Evolutionary conservation across 75 land plant species (phyloP).

Genomic region (Selaginella moellendorffii): DNA sequence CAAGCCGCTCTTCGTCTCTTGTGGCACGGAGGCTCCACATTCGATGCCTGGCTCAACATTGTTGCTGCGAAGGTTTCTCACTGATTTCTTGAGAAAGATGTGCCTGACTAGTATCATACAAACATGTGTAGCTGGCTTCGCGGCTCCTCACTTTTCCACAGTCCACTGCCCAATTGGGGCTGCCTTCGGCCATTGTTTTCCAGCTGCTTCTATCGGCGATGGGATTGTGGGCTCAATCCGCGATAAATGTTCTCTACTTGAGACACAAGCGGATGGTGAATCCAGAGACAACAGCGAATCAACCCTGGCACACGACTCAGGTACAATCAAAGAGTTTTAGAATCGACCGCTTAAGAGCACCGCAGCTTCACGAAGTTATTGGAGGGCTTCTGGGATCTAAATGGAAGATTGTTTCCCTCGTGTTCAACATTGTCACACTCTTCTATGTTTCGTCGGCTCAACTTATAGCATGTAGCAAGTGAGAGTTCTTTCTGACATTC

Average conservation of each 20-base stretch:
- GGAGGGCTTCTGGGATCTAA: slow-evolving; percentile 26
- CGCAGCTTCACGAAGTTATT: slow-evolving; percentile 44
- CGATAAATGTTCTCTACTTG: slow-evolving; percentile 29
- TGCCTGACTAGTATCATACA: neutral
- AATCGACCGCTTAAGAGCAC: neutral
- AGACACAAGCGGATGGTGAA: slow-evolving; percentile 16
- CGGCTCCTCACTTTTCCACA: slow-evolving; percentile 38
- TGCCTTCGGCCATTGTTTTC: slow-evolving; percentile 24
- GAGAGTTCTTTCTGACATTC: too few species aligned
- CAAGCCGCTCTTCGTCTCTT: neutral
- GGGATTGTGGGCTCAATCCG: slow-evolving; percentile 42
- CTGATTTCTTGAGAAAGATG: neutral
- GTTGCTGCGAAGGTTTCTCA: neutral
- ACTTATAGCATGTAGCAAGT: slow-evolving; percentile 56
- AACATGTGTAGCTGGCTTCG: slow-evolving; percentile 22
- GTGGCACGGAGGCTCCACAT: slow-evolving; percentile 6
- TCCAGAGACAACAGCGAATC: slow-evolving; percentile 14
- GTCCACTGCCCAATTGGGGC: slow-evolving; percentile 41
- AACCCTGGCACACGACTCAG: slow-evolving; percentile 20
- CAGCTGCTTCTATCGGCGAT: slow-evolving; percentile 33
- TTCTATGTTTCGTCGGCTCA: slow-evolving; percentile 37
- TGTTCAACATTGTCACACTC: slow-evolving; percentile 38
- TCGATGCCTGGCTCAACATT: neutral
- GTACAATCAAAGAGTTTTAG: neutral
- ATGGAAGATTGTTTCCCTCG: slow-evolving; percentile 27